Evolutionary conservation across 2,329 filamentous ascomycete species (phyloP).

Genomic region (Ambrosiella cleistominuta): DNA sequence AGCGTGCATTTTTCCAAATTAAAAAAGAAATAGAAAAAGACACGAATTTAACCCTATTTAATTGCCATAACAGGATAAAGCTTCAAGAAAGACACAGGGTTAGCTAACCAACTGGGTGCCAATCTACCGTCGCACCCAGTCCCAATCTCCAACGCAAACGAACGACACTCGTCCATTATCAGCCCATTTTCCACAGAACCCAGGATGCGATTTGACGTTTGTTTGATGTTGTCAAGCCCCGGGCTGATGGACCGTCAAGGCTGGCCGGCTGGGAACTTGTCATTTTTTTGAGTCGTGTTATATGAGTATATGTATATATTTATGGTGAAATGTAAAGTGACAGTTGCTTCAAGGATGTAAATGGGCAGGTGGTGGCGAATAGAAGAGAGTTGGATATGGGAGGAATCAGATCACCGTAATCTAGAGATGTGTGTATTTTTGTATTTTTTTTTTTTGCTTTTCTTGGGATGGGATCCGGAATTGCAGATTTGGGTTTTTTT

Average conservation of each 20-base stretch:
- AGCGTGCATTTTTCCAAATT: neutral
- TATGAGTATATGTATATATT: too few relatives aligned
- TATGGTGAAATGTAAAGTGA: too few relatives aligned
- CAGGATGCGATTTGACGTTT: neutral
- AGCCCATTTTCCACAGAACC: conserved; percentile 11
- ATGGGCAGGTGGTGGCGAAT: neutral
- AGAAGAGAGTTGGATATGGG: neutral
- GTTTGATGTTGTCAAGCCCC: neutral
- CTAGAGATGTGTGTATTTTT: neutral
- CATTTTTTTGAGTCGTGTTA: too few relatives aligned
- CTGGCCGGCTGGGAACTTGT: too few relatives aligned
- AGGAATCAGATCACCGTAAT: neutral
- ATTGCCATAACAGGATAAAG: too few relatives aligned
- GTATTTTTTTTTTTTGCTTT: neutral
- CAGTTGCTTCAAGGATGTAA: too few relatives aligned
- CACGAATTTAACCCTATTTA: neutral
- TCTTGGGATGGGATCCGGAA: neutral
- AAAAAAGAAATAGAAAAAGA: neutral
- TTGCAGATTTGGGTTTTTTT: neutral
- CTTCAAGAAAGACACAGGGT: neutral
- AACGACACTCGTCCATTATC: conserved; percentile 12
- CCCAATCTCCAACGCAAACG: conserved; percentile 6
- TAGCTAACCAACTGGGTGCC: neutral
- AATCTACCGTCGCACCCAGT: neutral
- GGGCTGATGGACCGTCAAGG: too few relatives aligned